Conservation (phyloP, 805 yeast species). For the Yamadazyma tumulicola region DNA sequence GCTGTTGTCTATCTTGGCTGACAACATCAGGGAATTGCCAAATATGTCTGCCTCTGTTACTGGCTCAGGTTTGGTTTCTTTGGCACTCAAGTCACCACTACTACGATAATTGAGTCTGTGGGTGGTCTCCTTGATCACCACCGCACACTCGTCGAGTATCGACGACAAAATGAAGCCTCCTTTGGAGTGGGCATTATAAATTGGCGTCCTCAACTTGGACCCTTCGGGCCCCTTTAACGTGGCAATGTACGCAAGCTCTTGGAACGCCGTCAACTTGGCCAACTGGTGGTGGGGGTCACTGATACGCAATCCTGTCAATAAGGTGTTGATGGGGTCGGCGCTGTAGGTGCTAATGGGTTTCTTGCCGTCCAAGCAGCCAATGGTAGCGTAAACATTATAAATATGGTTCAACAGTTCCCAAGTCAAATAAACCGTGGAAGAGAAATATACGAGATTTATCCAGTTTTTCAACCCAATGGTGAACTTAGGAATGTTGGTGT, state of each 20-base stretch:
- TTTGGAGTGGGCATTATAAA: slow-evolving; percentile 49
- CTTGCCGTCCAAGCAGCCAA: slow-evolving; percentile 69
- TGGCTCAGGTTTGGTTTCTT: slow-evolving; percentile 18
- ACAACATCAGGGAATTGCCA: slow-evolving; percentile 30
- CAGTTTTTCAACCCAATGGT: slow-evolving; percentile 28
- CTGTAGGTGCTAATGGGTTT: slow-evolving; percentile 58
- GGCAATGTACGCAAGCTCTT: slow-evolving; percentile 67
- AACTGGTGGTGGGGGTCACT: slow-evolving; percentile 32
- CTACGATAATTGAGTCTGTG: slow-evolving; percentile 36
- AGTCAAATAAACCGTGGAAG: slow-evolving; percentile 32
- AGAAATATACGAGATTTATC: slow-evolving; percentile 25
- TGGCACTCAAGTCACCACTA: slow-evolving; percentile 25
- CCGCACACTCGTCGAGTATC: slow-evolving; percentile 57
- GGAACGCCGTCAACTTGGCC: slow-evolving; percentile 62
- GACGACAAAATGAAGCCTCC: slow-evolving; percentile 53
- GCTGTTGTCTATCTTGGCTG: slow-evolving; percentile 1
- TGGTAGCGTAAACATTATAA: slow-evolving; percentile 61
- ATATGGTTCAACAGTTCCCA: slow-evolving; percentile 60
- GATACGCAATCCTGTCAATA: slow-evolving; percentile 61
- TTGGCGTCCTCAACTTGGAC: slow-evolving; percentile 45
- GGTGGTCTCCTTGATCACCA: slow-evolving; percentile 49
- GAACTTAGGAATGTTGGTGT: slow-evolving; percentile 40
- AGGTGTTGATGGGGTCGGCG: slow-evolving; percentile 59
- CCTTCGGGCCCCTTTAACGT: slow-evolving; percentile 42
- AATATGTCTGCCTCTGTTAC: slow-evolving; percentile 26